These are phyloP conservation scores for Ilex aquifolium DNA, from an alignment of 257 asterid genomes.

Conservation along the genomic window DNA sequence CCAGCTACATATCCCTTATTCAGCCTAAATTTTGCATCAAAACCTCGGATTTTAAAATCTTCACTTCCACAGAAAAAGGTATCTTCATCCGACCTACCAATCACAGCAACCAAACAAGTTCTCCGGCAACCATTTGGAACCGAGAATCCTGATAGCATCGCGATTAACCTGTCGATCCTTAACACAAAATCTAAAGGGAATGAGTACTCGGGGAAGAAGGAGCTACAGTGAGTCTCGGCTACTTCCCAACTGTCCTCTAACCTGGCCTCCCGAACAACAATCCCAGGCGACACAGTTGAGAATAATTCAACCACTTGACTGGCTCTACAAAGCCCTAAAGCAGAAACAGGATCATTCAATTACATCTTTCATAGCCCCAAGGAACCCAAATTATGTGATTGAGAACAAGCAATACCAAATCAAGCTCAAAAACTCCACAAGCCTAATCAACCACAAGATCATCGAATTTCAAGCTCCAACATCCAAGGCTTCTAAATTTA, in stretches of 20 bases:
- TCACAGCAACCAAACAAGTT: conserved; percentile 82
- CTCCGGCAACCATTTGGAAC: conserved; percentile 79
- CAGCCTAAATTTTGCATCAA: conserved; percentile 62
- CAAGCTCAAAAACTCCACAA: too few species aligned
- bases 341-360: not conserved
- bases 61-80: conserved; percentile 47
- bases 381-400: not conserved
- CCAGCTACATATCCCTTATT: conserved; percentile 77
- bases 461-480: too few species aligned
- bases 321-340: conserved; percentile 59
- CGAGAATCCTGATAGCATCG: conserved; percentile 87
- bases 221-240: conserved; percentile 91
- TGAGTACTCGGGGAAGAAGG: conserved; percentile 82
- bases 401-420: not conserved
- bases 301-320: conserved; percentile 77
- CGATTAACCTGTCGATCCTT: conserved; percentile 76
- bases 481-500: too few species aligned
- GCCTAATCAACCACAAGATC: not conserved
- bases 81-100: conserved; percentile 46
- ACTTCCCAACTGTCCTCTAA: conserved; percentile 98
- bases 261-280: conserved; percentile 83
- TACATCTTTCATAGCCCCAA: not conserved
- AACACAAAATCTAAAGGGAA: conserved; percentile 79
- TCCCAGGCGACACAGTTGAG: conserved; percentile 63
- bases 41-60: conserved; percentile 53